A percentile compares a stretch with the other conserved stretches of the same genome.
These are phyloP conservation scores for Ophiostoma montium DNA, from an alignment of 2,329 filamentous ascomycete genomes.

Conservation along the genomic window DNA sequence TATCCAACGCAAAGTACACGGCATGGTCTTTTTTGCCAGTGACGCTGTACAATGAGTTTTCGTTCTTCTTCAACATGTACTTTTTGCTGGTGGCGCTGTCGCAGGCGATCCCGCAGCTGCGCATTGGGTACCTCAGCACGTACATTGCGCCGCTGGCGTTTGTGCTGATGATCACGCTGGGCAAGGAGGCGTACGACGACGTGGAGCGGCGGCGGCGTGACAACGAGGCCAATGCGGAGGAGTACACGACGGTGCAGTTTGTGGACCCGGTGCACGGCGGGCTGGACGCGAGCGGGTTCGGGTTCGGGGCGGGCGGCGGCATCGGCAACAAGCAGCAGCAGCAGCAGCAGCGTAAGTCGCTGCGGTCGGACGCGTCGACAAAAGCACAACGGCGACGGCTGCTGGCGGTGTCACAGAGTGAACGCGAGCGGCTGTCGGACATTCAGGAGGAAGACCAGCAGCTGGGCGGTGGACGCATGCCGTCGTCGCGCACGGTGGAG, in stretches of 20 bases:
- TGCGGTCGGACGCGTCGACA: conserved; percentile 31
- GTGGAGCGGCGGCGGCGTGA: conserved; percentile 75
- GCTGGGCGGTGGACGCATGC: conserved; percentile 17
- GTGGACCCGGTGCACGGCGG: conserved; percentile 32
- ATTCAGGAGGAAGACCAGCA: conserved; percentile 56
- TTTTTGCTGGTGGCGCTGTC: conserved; percentile 91
- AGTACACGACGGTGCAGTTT: conserved; percentile 66
- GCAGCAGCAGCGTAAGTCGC: conserved; percentile 26
- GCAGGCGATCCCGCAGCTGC: conserved; percentile 75
- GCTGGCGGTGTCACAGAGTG: conserved; percentile 11
- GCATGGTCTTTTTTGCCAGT: conserved; percentile 85
- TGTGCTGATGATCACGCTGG: conserved; percentile 81
- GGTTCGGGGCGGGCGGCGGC: neutral
- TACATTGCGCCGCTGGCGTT: conserved; percentile 89
- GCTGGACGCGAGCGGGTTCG: conserved; percentile 7
- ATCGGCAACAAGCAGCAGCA: conserved; percentile 8
- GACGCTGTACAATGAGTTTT: conserved; percentile 97
- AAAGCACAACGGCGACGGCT: conserved; percentile 25
- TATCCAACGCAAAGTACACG: conserved; percentile 97
- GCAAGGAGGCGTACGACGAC: conserved; percentile 92
- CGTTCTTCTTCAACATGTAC: conserved; percentile 99
- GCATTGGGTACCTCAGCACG: conserved; percentile 88
- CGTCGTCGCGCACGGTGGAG: conserved; percentile 45
- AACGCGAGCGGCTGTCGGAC: conserved; percentile 40
- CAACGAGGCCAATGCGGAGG: conserved; percentile 86